Percentiles rank a stretch among this genome's conserved stretches.
Conservation (phyloP, 345 rosid genomes). For the Pistacia integerrima region DNA sequence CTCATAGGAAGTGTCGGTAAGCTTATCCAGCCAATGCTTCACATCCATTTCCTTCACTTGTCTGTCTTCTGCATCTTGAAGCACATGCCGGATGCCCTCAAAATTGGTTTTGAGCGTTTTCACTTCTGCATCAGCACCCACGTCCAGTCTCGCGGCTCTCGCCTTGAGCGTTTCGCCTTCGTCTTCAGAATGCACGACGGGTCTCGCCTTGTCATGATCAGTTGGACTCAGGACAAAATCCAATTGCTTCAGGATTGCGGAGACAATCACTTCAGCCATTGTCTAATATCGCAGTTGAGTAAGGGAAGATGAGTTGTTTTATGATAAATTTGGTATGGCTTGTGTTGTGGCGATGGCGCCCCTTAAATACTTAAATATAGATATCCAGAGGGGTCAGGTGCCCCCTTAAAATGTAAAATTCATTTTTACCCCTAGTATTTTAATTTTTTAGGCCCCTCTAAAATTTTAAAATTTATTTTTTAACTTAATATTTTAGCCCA, state of each 20-base stretch:
- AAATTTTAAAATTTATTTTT: too few relatives aligned
- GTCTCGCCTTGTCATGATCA: too few relatives aligned
- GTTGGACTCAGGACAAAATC: neutral
- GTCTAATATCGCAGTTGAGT: constrained; percentile 11
- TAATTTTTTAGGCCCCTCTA: too few relatives aligned
- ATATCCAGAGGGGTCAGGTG: too few relatives aligned
- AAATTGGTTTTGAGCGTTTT: neutral
- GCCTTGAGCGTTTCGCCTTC: too few relatives aligned
- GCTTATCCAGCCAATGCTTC: neutral
- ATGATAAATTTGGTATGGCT: neutral
- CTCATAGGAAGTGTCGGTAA: neutral
- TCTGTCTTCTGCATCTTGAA: neutral
- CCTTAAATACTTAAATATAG: too few relatives aligned
- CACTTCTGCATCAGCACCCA: neutral
- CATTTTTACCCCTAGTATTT: too few relatives aligned
- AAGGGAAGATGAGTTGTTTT: neutral
- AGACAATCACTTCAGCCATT: neutral
- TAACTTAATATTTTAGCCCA: too few relatives aligned
- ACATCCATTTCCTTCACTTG: neutral
- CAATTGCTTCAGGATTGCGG: neutral
- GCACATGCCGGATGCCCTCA: neutral
- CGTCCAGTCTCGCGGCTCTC: too few relatives aligned
- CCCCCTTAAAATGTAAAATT: too few relatives aligned
- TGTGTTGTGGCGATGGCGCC: neutral
- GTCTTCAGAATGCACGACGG: too few relatives aligned